Base-by-base conservation (phyloP, 192 early-diverging fungal genomes). In the Nowakowskiella sp. region DNA sequence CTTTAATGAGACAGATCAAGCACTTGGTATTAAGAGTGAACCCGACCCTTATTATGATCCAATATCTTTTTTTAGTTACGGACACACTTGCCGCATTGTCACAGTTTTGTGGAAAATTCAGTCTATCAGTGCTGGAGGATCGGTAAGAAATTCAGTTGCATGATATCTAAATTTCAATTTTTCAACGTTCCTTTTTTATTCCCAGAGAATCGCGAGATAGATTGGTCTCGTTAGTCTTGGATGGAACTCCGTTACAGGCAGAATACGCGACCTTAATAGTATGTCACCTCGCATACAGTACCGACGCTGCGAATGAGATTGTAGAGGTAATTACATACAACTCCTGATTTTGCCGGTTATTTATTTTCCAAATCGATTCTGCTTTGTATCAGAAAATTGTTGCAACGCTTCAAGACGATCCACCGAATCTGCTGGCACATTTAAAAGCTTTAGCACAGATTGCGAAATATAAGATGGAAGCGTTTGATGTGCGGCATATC, bases 191-290 rank as follows among this genome's bases (percentile, higher is more conserved):
- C 36, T 6, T 42, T 26, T 31, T 61, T 68, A 19, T 42, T 4
- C 31, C 49, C 42, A 51, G 47, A 0, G 64, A 71, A 23, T 53
- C 67, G 25, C 55, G 69, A 27, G 50, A 58, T 27, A 63, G 68
- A 29, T 55, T 88, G 50, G 55, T 55, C 6, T 30, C 51, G 2
- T 77, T 66, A 54, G 76, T 76, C 16, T 51, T 74, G 6, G 39
- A 71, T 0, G 91, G 90, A 1, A 75, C 70, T 2, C 45, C 70
- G 26, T 27, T 19, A 6, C 84, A 91, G 64, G 85, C 87, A 0
- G 84, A 82, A 29, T 59, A 88, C 60, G 86, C 92, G 0, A 67
- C 80, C 7, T 75, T 81, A 8, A 60, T 94, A 44, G 61, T 93
- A 8, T 73, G 82, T 2, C 81, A 85, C 49, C 65, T 83, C 39